Evolutionary conservation across 257 asterid species (phyloP).

Genomic region (Datura wrightii): DNA sequence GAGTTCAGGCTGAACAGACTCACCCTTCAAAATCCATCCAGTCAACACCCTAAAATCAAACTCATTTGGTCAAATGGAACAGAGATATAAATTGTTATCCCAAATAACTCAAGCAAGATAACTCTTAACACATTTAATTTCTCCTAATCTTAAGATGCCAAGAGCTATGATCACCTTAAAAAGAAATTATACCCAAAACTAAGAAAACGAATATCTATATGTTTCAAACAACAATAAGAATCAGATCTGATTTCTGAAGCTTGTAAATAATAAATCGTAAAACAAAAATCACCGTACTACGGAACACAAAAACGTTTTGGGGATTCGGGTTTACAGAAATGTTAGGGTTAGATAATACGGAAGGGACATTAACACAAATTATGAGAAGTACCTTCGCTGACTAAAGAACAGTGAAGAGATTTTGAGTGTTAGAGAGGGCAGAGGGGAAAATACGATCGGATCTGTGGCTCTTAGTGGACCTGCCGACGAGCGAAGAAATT

Average conservation of each 20-base stretch:
- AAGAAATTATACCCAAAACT: neutral
- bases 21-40: neutral
- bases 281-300: neutral
- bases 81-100: neutral
- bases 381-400: neutral
- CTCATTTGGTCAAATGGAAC: neutral
- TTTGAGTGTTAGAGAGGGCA: neutral
- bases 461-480: conserved; percentile 25
- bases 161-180: neutral
- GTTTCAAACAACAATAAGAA: neutral
- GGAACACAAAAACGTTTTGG: neutral
- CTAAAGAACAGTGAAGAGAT: neutral
- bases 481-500: neutral
- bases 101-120: neutral
- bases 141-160: neutral
- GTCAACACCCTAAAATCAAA: neutral
- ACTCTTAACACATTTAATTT: neutral
- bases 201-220: neutral
- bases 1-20: neutral
- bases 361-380: neutral
- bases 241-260: conserved; percentile 1
- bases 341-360: neutral
- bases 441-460: conserved; percentile 22
- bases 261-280: neutral
- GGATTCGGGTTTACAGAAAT: neutral